A percentile compares a stretch with the other conserved stretches of the same genome.
These are phyloP conservation scores for Yamadazyma diospyri DNA, from an alignment of 1,139 yeast species.

Conservation along the genomic window DNA sequence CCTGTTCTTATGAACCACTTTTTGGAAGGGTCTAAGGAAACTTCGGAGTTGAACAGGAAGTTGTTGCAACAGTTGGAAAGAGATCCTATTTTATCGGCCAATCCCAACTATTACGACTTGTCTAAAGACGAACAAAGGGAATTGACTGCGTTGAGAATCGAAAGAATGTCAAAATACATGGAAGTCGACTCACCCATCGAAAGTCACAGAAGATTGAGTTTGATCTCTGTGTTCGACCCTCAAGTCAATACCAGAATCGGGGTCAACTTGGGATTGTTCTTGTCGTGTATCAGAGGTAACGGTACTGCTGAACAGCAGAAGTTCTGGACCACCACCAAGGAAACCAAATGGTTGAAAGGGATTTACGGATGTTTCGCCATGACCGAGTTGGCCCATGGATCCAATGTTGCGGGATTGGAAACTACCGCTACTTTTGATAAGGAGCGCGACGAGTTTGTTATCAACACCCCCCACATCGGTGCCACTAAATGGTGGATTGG, in stretches of 20 bases:
- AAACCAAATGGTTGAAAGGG: constrained; percentile 60
- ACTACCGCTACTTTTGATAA: constrained; percentile 84
- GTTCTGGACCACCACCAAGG: constrained; percentile 75
- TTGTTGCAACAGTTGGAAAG: constrained; percentile 47
- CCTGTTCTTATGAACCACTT: constrained; percentile 44
- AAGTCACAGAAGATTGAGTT: constrained; percentile 37
- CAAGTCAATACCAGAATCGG: constrained; percentile 49
- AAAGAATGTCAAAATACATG: constrained; percentile 40
- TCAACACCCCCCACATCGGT: constrained; percentile 84
- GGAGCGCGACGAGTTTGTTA: constrained; percentile 60
- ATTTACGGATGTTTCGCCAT: constrained; percentile 90
- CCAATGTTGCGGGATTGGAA: constrained; percentile 88
- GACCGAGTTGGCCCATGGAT: constrained; percentile 95
- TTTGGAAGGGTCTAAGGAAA: constrained; percentile 41
- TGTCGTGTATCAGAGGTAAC: constrained; percentile 46
- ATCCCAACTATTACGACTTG: constrained; percentile 36
- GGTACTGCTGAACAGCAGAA: constrained; percentile 53
- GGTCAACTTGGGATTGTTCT: constrained; percentile 49
- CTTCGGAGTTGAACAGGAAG: constrained; percentile 29
- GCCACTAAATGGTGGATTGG: constrained; percentile 99
- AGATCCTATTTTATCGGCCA: constrained; percentile 43
- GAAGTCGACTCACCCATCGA: constrained; percentile 37
- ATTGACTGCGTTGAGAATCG: constrained; percentile 42
- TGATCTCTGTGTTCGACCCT: constrained; percentile 47
- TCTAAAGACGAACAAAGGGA: constrained; percentile 41